A percentile compares a stretch with the other conserved stretches of the same genome.
Evolutionary conservation across 2,329 filamentous ascomycete genomes (phyloP).

Genomic region (Phaeosphaeria sp.): DNA sequence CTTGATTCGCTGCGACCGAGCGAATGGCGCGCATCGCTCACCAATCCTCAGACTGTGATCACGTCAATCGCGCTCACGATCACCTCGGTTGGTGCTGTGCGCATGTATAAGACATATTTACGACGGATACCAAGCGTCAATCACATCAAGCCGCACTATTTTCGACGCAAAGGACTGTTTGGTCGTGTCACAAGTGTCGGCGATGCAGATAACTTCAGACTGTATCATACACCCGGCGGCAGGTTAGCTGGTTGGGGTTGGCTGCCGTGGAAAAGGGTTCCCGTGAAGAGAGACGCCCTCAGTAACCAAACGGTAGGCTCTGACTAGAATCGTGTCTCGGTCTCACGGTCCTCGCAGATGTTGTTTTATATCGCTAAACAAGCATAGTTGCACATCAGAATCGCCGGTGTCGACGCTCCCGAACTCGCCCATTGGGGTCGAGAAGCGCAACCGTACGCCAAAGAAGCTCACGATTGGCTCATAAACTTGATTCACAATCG

Average conservation of each 20-base stretch:
- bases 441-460: slow-evolving; percentile 81
- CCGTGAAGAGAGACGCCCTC: slow-evolving; percentile 70
- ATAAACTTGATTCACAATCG: slow-evolving; percentile 72
- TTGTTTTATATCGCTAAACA: slow-evolving; percentile 12
- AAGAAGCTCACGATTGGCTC: slow-evolving; percentile 85
- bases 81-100: slow-evolving; percentile 61
- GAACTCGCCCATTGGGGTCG: slow-evolving; percentile 92
- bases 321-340: not conserved
- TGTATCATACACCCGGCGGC: slow-evolving; percentile 96
- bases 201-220: slow-evolving; percentile 93
- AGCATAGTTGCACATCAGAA: slow-evolving; percentile 78
- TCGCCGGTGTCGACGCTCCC: slow-evolving; percentile 92
- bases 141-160: slow-evolving; percentile 76
- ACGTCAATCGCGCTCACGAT: slow-evolving; percentile 63
- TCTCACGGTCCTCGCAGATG: not conserved
- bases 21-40: slow-evolving; percentile 62
- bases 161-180: slow-evolving; percentile 77
- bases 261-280: slow-evolving; percentile 75
- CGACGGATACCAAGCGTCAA: slow-evolving; percentile 81
- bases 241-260: slow-evolving; percentile 89
- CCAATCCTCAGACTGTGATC: slow-evolving; percentile 62
- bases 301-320: slow-evolving; percentile 75
- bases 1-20: slow-evolving; percentile 44
- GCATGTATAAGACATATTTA: slow-evolving; percentile 74
- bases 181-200: slow-evolving; percentile 92